phyloP scores from a whole-genome alignment of 345 rosid species.

The Populus ilicifolia region DNA sequence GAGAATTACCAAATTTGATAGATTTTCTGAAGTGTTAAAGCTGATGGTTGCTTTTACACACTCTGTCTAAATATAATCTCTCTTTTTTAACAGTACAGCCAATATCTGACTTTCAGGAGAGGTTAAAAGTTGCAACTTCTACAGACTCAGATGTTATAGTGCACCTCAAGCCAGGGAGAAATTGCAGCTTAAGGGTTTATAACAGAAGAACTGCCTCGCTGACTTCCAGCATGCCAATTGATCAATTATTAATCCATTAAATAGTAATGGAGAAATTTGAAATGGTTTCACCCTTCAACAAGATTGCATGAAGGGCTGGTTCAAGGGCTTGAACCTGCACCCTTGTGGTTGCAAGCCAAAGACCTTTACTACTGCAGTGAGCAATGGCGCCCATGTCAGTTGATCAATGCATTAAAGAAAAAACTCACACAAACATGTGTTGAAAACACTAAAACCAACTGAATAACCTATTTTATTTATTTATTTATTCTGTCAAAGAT shows the following conservation, averaged over 20 bases:
- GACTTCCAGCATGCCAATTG: background rate
- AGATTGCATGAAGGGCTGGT: no score
- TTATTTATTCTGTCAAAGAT: no score
- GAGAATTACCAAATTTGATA: background rate
- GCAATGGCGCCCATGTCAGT: background rate
- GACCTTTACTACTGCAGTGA: background rate
- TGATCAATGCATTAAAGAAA: background rate
- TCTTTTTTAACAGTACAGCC: background rate
- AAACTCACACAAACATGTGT: background rate
- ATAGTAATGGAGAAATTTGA: no score
- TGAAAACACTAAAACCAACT: background rate
- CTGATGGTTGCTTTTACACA: background rate
- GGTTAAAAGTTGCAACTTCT: background rate
- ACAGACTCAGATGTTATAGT: background rate
- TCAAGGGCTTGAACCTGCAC: background rate
- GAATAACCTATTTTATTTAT: no score
- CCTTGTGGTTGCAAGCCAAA: background rate
- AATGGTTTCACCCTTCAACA: no score
- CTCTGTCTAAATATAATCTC: background rate
- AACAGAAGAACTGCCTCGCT: background rate
- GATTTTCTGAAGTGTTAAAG: background rate
- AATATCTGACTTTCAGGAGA: background rate
- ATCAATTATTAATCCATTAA: no score
- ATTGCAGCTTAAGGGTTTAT: background rate
- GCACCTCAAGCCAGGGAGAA: background rate